These are phyloP conservation scores for Kodamaea suecica DNA, from an alignment of 1,139 yeast genomes.

Conservation along the genomic window DNA sequence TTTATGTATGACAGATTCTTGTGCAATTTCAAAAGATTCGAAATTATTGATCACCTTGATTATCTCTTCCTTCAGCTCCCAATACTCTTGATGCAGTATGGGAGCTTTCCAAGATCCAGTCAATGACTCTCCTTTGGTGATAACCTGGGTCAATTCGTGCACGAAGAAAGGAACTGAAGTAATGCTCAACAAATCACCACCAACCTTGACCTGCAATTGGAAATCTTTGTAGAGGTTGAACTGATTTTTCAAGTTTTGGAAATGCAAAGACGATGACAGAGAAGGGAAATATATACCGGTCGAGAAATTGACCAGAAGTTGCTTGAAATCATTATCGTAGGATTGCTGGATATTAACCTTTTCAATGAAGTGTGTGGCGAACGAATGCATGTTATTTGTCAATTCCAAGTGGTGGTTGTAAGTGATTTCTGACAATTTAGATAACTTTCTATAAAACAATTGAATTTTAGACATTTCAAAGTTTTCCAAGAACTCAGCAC, in stretches of 20 bases:
- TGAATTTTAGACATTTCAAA: constrained; percentile 40
- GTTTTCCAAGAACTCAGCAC: constrained; percentile 27
- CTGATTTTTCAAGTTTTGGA: constrained; percentile 38
- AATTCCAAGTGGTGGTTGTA: constrained; percentile 29
- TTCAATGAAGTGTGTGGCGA: constrained; percentile 26
- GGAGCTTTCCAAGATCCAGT: constrained; percentile 30
- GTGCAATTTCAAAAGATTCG: constrained; percentile 16
- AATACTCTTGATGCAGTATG: constrained; percentile 31
- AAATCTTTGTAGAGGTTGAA: constrained; percentile 44
- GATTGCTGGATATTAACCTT: constrained; percentile 27
- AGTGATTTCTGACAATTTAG: constrained; percentile 36
- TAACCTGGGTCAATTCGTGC: constrained; percentile 22
- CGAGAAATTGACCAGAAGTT: constrained; percentile 25
- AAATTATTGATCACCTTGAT: constrained; percentile 24
- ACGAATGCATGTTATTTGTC: constrained; percentile 26
- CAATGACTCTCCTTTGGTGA: constrained; percentile 1
- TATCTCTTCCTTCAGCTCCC: constrained; percentile 35
- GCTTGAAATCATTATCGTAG: constrained; percentile 28
- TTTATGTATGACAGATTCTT: constrained; percentile 23
- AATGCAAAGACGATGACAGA: constrained; percentile 14
- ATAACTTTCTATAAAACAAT: constrained; percentile 33
- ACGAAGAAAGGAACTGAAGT: constrained; percentile 37
- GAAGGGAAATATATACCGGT: constrained; percentile 43
- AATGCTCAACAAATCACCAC: constrained; percentile 23
- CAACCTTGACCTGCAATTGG: constrained; percentile 35